Evolutionary conservation across 768 basidiomycete genomes (phyloP).

Genomic region (Coprinopsis marcescibilis): DNA sequence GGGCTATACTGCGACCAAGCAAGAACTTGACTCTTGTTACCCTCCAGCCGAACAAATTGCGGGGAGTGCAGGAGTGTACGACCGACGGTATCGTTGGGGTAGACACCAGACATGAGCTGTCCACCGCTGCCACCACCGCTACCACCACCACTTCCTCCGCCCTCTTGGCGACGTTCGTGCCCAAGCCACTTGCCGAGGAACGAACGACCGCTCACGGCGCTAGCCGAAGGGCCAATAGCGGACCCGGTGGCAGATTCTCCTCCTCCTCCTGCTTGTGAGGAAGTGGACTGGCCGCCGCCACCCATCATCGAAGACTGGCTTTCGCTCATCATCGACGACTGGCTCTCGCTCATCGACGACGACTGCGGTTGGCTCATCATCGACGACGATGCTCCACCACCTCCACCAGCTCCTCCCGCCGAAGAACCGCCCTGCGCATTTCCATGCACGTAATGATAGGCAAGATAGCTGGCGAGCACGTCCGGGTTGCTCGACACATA

Average conservation of each 20-base stretch:
- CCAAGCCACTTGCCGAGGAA: too few species aligned
- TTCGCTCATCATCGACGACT: too few species aligned
- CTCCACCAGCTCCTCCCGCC: slow-evolving; percentile 13
- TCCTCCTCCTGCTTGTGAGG: too few species aligned
- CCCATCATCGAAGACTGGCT: too few species aligned
- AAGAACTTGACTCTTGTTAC: slow-evolving; percentile 51
- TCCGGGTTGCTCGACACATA: slow-evolving; percentile 17
- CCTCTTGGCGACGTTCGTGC: too few species aligned
- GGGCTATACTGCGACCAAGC: slow-evolving; percentile 22
- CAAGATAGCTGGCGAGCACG: slow-evolving; percentile 40
- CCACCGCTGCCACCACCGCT: background rate
- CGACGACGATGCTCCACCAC: too few species aligned
- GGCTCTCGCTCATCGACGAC: too few species aligned
- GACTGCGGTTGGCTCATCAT: too few species aligned
- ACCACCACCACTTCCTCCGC: background rate
- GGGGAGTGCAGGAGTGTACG: slow-evolving; percentile 55
- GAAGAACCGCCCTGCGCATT: slow-evolving; percentile 31
- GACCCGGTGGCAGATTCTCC: too few species aligned
- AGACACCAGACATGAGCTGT: slow-evolving; percentile 31
- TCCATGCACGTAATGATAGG: slow-evolving; percentile 55
- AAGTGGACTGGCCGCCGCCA: too few species aligned
- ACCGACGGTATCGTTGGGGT: slow-evolving; percentile 57
- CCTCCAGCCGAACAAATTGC: slow-evolving; percentile 48
- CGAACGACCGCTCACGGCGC: too few species aligned
- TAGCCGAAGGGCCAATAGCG: too few species aligned